These are phyloP conservation scores for Diaporthe sp. DNA, from an alignment of 2,329 filamentous ascomycete species.

Conservation along the genomic window DNA sequence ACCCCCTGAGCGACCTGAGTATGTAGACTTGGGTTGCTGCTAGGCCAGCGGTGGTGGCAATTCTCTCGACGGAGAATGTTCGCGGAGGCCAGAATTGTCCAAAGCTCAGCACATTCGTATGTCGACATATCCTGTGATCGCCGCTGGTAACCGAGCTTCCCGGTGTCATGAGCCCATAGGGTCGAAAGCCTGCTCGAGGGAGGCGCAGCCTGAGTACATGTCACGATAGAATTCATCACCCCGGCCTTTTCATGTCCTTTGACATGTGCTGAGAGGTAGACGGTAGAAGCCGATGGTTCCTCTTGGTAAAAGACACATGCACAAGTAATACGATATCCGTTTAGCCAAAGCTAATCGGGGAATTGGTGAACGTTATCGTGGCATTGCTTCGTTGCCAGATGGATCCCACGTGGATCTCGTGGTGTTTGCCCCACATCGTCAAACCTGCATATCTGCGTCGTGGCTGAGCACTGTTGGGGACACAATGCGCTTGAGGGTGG, in stretches of 20 bases:
- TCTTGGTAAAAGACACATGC: neutral
- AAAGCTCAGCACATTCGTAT: neutral
- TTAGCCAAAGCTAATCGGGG: neutral
- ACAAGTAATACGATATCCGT: neutral
- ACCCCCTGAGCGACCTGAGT: neutral
- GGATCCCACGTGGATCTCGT: conserved; percentile 17
- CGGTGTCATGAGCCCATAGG: neutral
- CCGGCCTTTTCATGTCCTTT: neutral
- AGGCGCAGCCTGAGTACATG: conserved; percentile 13
- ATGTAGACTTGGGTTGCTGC: neutral
- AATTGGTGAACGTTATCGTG: neutral
- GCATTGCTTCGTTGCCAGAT: neutral
- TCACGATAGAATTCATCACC: neutral
- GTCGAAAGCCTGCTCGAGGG: neutral
- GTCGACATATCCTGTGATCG: neutral
- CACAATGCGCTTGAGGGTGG: neutral
- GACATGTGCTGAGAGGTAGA: neutral
- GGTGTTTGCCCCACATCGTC: conserved; percentile 12
- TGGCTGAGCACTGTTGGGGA: conserved; percentile 7
- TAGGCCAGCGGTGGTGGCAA: neutral
- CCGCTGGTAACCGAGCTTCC: conserved; percentile 11
- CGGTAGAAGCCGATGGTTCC: neutral
- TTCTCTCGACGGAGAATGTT: neutral
- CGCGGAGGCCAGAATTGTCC: neutral
- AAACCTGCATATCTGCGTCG: neutral